Evolutionary conservation across 495 filamentous ascomycete genomes (phyloP), one percentile per base, ranked within the genome.

Genomic region (Hyaloscypha finlandica): DNA sequence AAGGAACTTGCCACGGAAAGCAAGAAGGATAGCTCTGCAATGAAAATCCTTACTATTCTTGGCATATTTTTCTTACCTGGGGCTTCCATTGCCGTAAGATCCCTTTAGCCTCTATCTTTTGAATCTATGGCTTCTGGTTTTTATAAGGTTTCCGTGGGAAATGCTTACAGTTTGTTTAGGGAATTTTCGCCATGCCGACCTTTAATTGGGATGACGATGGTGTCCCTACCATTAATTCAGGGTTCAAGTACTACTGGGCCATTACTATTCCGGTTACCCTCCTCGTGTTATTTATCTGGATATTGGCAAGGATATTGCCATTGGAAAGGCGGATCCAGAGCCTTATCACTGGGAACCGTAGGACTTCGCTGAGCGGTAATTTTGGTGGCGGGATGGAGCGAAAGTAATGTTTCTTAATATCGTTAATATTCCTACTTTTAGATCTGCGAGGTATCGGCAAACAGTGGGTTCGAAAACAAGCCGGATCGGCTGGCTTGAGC

Each of bases 1-100:
- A 25, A 25, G 25, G 25, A 25, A 25, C 25, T 25, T 2, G 25
- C 25, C 1, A 25, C 25, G 25, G 25, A 25, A 25, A 25, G 25
- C 25, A 25, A 25, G 25, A 25, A 25, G 25, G 25, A 25, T 25
- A 25, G 79, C 52, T 79, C 77, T 3, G 80, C 81, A 3, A 84
- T 83, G 83, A 85, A 84, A 64, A 82, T 81, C 4, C 70, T 85
- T 42, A 81, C 81, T 9, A 77, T 84, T 1, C 75, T 85, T n/a
- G 82, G 82, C 20, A 81, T 82, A 16, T 73, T 85, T 19, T 85
- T 84, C 73, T 73, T 85, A 0, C 83, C 83, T 3, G 81, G 80
- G 4, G 81, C 82, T 3, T 81, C 78, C 64, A 73, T 85, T 29
- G 80, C 81, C 2, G 64, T 61, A 35, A 66, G 57, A 32, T 11